phyloP scores from a whole-genome alignment of 2,329 filamentous ascomycete genomes.

The Pestalotiopsis sp. region DNA sequence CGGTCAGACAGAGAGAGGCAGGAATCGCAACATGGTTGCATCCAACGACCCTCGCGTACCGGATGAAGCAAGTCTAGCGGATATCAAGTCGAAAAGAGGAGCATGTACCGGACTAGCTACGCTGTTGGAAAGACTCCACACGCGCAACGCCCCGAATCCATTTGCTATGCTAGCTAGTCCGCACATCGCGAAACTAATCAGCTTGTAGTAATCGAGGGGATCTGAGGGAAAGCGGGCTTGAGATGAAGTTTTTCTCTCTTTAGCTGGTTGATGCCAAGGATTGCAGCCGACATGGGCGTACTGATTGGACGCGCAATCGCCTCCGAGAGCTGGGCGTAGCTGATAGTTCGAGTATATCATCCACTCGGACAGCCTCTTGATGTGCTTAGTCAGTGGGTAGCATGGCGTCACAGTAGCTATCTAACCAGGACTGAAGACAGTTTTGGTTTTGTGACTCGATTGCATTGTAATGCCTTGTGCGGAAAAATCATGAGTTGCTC shows the following conservation, averaged over 20 bases:
- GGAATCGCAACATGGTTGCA: conserved; percentile 4
- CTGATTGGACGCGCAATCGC: conserved; percentile 4
- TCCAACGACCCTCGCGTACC: neutral
- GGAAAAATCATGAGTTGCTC: neutral
- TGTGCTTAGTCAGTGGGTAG: neutral
- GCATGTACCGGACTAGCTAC: neutral
- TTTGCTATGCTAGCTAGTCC: neutral
- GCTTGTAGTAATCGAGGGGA: neutral
- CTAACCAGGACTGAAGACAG: neutral
- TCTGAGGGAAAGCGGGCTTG: neutral
- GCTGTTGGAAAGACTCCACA: neutral
- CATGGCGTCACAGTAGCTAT: neutral
- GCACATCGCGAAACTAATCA: neutral
- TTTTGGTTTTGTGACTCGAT: neutral
- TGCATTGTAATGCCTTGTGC: neutral
- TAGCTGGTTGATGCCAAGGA: neutral
- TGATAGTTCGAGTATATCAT: neutral
- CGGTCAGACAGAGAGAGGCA: neutral
- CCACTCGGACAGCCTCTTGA: neutral
- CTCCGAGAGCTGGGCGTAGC: neutral
- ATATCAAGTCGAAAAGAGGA: conserved; percentile 4
- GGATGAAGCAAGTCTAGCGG: conserved; percentile 10
- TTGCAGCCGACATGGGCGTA: neutral
- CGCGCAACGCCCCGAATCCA: conserved; percentile 4
- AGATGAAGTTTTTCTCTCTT: neutral